phyloP scores from a whole-genome alignment of 768 basidiomycete genomes.

The Floccularia luteovirens region DNA sequence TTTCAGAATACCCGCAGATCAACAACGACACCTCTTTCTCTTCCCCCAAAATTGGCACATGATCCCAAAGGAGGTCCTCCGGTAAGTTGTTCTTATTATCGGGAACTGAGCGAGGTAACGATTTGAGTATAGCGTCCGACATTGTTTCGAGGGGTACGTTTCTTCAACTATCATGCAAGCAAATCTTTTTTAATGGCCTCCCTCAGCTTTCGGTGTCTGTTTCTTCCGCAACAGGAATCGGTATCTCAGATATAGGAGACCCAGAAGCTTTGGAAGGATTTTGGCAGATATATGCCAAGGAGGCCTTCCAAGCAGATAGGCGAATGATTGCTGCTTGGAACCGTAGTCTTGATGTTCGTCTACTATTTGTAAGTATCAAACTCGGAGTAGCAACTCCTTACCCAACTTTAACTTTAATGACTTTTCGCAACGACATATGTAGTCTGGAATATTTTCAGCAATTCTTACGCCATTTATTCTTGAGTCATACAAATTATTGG shows the following conservation, averaged over 20 bases:
- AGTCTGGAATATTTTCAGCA: constrained; percentile 10
- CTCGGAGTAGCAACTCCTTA: no score
- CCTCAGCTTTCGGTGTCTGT: background rate
- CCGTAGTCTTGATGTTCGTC: constrained; percentile 5
- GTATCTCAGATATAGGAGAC: background rate
- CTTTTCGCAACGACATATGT: no score
- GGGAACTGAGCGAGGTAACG: no score
- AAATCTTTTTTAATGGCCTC: background rate
- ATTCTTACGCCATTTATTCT: constrained; percentile 10
- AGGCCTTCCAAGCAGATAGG: constrained; percentile 4
- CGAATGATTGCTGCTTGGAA: constrained; percentile 6
- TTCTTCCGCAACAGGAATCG: background rate
- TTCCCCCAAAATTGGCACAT: constrained; percentile 2
- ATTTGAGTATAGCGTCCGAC: background rate
- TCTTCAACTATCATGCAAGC: background rate
- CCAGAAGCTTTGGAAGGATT: constrained; percentile 1
- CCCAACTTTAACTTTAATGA: no score
- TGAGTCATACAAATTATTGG: constrained; percentile 9
- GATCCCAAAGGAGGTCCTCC: background rate
- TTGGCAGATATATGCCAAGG: constrained; percentile 5
- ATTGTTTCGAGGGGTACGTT: background rate
- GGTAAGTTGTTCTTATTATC: background rate
- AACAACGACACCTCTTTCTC: background rate
- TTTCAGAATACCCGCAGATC: constrained; percentile 1
- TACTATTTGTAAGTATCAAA: constrained; percentile 7